phyloP scores from a whole-genome alignment of 2,329 filamentous ascomycete genomes.

The Rachicladosporium sp. region DNA sequence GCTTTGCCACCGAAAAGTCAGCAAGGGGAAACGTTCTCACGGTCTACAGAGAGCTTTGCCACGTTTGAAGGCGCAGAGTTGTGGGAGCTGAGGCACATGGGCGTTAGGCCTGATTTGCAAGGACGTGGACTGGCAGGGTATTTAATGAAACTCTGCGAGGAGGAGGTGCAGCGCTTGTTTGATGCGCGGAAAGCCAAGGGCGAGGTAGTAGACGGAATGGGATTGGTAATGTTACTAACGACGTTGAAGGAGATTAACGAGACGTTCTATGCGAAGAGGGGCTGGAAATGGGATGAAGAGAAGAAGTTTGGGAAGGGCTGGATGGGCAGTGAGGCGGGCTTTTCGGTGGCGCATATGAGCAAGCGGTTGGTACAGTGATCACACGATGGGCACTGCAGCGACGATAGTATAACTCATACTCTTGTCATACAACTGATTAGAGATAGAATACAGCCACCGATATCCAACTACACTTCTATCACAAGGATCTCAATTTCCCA shows the following conservation, averaged over 20 bases:
- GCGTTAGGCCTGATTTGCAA: constrained; percentile 5
- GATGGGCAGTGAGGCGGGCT: constrained; percentile 8
- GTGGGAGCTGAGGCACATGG: constrained; percentile 10
- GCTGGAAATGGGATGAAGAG: constrained; percentile 8
- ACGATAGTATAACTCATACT: no score
- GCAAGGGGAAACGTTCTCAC: no score
- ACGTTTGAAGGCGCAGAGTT: not conserved
- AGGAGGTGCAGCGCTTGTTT: constrained; percentile 3
- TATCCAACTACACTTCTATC: no score
- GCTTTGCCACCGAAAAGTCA: no score
- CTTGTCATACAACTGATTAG: no score
- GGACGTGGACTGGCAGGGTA: constrained; percentile 8
- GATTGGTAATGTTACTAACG: constrained; percentile 8
- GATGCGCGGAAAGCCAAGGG: not conserved
- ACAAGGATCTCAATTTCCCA: no score
- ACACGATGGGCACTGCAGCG: no score
- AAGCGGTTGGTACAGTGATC: no score
- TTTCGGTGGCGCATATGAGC: constrained; percentile 9
- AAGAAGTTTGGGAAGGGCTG: constrained; percentile 4
- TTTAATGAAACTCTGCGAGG: constrained; percentile 9
- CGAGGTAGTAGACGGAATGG: not conserved
- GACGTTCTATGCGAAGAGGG: constrained; percentile 6
- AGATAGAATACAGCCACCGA: no score
- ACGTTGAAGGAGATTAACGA: constrained; percentile 9
- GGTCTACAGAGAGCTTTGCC: no score